Conservation (phyloP, 192 early-diverging fungal species). For the Spinellus fusiger region DNA sequence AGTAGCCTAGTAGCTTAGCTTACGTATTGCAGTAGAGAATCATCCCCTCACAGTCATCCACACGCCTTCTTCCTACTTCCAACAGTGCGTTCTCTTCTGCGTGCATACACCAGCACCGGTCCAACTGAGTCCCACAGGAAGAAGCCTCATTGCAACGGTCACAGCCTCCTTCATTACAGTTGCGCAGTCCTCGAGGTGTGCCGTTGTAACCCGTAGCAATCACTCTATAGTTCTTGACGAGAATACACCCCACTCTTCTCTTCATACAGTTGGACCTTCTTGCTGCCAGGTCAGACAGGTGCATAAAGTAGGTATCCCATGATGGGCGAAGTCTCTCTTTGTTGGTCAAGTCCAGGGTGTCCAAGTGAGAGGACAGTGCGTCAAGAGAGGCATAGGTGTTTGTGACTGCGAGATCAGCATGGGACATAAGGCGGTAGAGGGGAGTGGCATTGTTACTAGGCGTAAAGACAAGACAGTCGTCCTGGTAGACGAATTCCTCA, state of each 20-base stretch:
- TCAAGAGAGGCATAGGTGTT: constrained; percentile 44
- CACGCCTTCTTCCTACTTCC: constrained; percentile 91
- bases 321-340: constrained; percentile 76
- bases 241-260: constrained; percentile 89
- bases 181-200: constrained; percentile 83
- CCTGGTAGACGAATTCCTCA: constrained; percentile 53
- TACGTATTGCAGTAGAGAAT: constrained; percentile 95
- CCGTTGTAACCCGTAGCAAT: constrained; percentile 99
- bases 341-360: constrained; percentile 57
- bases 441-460: too few species aligned
- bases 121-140: constrained; percentile 69
- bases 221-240: constrained; percentile 81
- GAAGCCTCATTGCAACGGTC: constrained; percentile 84
- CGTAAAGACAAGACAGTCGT: constrained; percentile 52
- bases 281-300: constrained; percentile 86
- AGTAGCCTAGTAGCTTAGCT: constrained; percentile 5
- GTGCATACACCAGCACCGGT: constrained; percentile 93
- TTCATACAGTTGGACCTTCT: constrained; percentile 97
- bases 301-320: constrained; percentile 99
- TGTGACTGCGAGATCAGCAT: constrained; percentile 57
- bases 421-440: too few species aligned
- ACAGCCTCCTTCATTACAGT: constrained; percentile 96
- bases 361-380: constrained; percentile 38
- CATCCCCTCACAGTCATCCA: constrained; percentile 51
- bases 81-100: constrained; percentile 98